Conservation (phyloP, 257 asterid species). For the Solanum bulbocastanum region DNA sequence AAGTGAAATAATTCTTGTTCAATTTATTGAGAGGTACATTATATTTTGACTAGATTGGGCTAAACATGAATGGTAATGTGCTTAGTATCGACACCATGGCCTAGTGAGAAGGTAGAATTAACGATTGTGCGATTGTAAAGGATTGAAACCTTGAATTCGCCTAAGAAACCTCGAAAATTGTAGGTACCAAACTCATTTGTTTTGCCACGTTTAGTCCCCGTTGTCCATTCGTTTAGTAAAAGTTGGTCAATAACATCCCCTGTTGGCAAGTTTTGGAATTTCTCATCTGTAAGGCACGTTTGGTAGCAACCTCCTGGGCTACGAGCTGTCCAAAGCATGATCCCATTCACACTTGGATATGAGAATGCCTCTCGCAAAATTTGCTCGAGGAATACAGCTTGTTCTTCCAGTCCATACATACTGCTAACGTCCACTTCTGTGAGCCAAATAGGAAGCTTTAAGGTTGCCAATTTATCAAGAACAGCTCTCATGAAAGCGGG, state of each 20-base stretch:
- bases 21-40: not conserved
- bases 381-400: constrained; percentile 1
- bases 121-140: constrained; percentile 2
- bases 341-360: not conserved
- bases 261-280: not conserved
- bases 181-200: not conserved
- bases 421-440: constrained; percentile 48
- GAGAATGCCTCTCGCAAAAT: not conserved
- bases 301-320: not conserved
- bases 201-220: not conserved
- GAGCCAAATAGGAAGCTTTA: constrained; percentile 53
- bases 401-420: constrained; percentile 16
- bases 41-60: not conserved
- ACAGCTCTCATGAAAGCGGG: not conserved
- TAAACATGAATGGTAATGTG: constrained; percentile 4
- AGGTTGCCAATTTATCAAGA: not conserved
- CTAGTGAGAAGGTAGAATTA: constrained; percentile 14
- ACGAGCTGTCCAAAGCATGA: not conserved
- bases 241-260: not conserved
- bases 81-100: constrained; percentile 26
- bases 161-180: constrained; percentile 29
- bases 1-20: not conserved
- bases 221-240: not conserved
- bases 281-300: not conserved
- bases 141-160: constrained; percentile 26